Base-by-base conservation (phyloP, 2,329 filamentous ascomycete genomes). In the Botrytis elliptica region DNA sequence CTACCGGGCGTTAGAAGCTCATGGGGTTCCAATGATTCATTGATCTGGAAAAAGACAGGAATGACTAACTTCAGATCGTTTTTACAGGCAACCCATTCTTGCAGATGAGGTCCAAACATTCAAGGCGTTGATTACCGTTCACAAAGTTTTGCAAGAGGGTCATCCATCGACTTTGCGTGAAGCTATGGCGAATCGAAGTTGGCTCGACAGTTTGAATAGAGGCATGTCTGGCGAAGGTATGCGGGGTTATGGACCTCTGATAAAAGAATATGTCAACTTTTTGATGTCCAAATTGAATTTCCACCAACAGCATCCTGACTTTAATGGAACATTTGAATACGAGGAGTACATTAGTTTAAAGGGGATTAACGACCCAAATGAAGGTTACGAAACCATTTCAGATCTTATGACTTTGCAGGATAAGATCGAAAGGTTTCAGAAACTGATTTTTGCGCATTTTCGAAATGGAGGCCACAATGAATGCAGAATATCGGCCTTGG, bases 91-190 rank as follows among this genome's bases (percentile, higher is more conserved):
- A 85, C 96, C 96, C n/a, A 94, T 99, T 81, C 89, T 98, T 77
- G 95, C 96, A 83, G 96, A 99, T 82, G 96, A 99, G 85, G 92
- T 99, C 57, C 96, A 99, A 85, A 98, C 96, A 6, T 99, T 98
- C 88, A 99, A 99, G 83, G 95, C 96, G 66, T 88, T 99, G 75
- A 98, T 98, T 81, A 98, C 94, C 36, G 90, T 98, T 77, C 96
- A 99, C 86, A 98, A 98, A 83, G 95, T 99, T 71, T 87, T 99
- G 29, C 96, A 99, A 82, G 96, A 99, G 83, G 96, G 96, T 25
- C 96, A 99, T 81, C 95, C 96, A 0, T 87, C 93, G 73, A 93
- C 93, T 3, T 85, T 99, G 49, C 91, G 91, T 80, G 96, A 99
- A 83, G 96, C 94, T 42, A 93, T 98, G 86, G 88, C 91, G 74